Conservation (phyloP, 768 basidiomycete genomes). For the Suillus tomentosus region DNA sequence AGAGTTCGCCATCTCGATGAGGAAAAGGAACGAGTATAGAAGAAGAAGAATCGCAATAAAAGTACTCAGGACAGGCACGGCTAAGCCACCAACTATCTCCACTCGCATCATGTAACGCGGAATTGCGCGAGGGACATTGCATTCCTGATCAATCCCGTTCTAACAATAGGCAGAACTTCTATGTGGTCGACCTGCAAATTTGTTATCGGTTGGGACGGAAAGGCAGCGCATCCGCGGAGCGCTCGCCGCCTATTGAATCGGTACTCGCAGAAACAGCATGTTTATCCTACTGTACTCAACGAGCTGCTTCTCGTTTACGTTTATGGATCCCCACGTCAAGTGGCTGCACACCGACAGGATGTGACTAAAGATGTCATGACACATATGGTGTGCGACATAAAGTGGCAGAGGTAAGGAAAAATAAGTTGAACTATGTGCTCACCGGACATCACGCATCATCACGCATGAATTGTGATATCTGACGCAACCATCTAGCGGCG, state of each 20-base stretch:
- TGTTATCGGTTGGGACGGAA: background rate
- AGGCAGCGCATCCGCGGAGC: background rate
- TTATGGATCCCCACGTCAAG: background rate
- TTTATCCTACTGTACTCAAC: background rate
- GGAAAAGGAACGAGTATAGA: background rate
- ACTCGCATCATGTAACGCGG: background rate
- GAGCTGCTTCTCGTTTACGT: background rate
- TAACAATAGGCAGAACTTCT: constrained; percentile 3
- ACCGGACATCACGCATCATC: background rate
- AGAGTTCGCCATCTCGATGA: background rate
- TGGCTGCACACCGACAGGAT: background rate
- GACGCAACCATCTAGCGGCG: background rate
- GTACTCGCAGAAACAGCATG: background rate
- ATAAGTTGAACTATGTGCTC: background rate
- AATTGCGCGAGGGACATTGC: background rate
- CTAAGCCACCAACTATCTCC: background rate
- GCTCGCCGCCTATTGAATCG: background rate
- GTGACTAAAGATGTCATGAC: background rate
- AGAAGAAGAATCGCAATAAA: background rate
- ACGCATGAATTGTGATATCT: constrained; percentile 2
- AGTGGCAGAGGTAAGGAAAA: background rate
- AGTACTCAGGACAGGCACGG: background rate
- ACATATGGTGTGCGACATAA: background rate
- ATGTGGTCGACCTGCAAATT: background rate
- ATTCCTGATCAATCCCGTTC: background rate